Evolutionary conservation across 2,329 filamentous ascomycete genomes (phyloP).

Genomic region (Stylonectria norvegica): DNA sequence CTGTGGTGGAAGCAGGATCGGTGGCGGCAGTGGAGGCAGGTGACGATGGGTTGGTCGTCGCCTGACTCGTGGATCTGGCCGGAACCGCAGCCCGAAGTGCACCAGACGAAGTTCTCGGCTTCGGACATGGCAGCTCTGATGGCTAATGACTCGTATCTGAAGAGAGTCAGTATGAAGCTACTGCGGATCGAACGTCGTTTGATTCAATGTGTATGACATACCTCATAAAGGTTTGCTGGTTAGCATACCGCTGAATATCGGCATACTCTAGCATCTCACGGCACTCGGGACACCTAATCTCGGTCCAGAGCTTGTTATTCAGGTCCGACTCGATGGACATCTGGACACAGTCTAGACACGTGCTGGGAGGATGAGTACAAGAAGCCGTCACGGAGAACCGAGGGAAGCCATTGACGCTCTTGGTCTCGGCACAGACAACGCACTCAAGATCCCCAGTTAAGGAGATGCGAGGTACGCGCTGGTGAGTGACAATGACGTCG

Average conservation of each 20-base stretch:
- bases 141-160: conserved; percentile 42
- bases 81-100: conserved; percentile 47
- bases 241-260: conserved; percentile 45
- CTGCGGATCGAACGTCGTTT: not conserved
- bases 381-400: conserved; percentile 29
- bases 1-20: conserved; percentile 43
- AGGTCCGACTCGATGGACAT: conserved; percentile 35
- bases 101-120: conserved; percentile 50
- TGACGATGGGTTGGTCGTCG: conserved; percentile 38
- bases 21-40: conserved; percentile 37
- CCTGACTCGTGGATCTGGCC: conserved; percentile 51
- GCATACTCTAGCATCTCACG: conserved; percentile 38
- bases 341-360: conserved; percentile 36
- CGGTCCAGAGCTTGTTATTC: conserved; percentile 37
- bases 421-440: conserved; percentile 35
- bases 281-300: conserved; percentile 53
- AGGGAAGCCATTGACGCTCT: conserved; percentile 30
- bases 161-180: conserved; percentile 3
- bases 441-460: conserved; percentile 30
- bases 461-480: conserved; percentile 23
- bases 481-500: conserved; percentile 30
- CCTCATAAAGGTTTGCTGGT: conserved; percentile 40
- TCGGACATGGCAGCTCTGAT: conserved; percentile 41
- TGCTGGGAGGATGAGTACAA: conserved; percentile 32
- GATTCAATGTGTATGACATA: conserved; percentile 23